Conservation (phyloP, 768 basidiomycete genomes). For the Russula foetens region DNA sequence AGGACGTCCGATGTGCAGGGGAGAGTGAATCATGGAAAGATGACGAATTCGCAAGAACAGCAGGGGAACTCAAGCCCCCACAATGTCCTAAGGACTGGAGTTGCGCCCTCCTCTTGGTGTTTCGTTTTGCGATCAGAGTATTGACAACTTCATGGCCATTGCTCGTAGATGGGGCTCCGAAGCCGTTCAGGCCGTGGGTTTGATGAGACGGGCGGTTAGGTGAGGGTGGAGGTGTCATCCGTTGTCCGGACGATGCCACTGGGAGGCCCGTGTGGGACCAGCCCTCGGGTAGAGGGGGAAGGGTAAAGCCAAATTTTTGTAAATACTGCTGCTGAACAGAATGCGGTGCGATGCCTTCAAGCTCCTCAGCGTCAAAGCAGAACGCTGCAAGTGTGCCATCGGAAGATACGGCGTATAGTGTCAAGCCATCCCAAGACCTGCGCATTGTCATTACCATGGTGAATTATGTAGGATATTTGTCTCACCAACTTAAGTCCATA, state of each 20-base stretch:
- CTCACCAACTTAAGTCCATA: slow-evolving; percentile 92
- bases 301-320: slow-evolving; percentile 67
- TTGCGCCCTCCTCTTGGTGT: slow-evolving; percentile 42
- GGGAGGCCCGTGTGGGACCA: slow-evolving; percentile 44
- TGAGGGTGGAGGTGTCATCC: slow-evolving; percentile 43
- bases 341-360: slow-evolving; percentile 73
- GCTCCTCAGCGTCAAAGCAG: slow-evolving; percentile 69
- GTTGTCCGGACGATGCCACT: slow-evolving; percentile 16
- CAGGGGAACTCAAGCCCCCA: slow-evolving; percentile 19
- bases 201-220: slow-evolving; percentile 29
- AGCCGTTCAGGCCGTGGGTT: slow-evolving; percentile 35
- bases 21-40: neutral
- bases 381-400: slow-evolving; percentile 93
- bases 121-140: slow-evolving; percentile 62
- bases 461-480: too few relatives aligned
- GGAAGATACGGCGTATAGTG: slow-evolving; percentile 89
- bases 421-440: slow-evolving; percentile 90
- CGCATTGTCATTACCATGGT: neutral
- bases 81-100: slow-evolving; percentile 32
- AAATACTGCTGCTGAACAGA: slow-evolving; percentile 72
- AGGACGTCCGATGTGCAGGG: too few relatives aligned
- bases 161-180: slow-evolving; percentile 29
- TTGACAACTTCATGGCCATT: slow-evolving; percentile 48
- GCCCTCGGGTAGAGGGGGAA: slow-evolving; percentile 61
- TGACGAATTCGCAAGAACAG: neutral